Base-by-base conservation (phyloP, 2,329 filamentous ascomycete species). In the Trichophaea hybrida region DNA sequence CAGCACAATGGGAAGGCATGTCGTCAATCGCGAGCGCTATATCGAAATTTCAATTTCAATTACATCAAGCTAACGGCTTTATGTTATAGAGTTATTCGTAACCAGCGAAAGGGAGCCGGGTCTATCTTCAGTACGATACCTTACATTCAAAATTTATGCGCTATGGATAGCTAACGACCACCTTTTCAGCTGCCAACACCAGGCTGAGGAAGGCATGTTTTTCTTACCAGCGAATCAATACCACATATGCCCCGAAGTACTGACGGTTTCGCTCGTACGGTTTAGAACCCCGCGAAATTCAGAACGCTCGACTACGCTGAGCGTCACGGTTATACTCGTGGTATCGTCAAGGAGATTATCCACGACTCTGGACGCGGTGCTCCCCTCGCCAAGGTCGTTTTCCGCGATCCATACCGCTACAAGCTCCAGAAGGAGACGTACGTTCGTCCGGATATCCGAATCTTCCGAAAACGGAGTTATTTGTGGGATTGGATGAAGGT, bases 351-450 rank as follows among this genome's bases (percentile, higher is more conserved):
- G 84, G 88, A 97, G 74, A 96, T 97, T 78, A 86, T 98, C 78
- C 93, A 98, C 84, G 93, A 98, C 78, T 83, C 90, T 72, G 93
- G 93, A 76, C 90, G 93, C 79, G 93, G 93, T 80, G 89, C 94
- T 77, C 93, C 93, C 72, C 88, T 98, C 74, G 93, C 93, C 75
- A 88, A 88, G 78, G 90, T 98, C 73, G 79, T 83, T 72, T 98
- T 98, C 88, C 90, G 93, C 72, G 87, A 94, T 78, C 89, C 93
- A 72, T 98, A 98, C 86, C 83, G 84, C 77, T 97, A 88, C 86
- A 95, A 94, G 85, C 85, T 90, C 75, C 80, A 89, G 76, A 91
- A 86, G 76, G 90, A 98, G 85, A 98, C 93, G 67, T 68, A 67
- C 50, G 64, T 57, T 43, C 40, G 37, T 38, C 55, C 49, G 53